Evolutionary conservation across 2,329 filamentous ascomycete species (phyloP), one percentile per base, ranked within the genome.

Genomic region (Triangularia setosa): DNA sequence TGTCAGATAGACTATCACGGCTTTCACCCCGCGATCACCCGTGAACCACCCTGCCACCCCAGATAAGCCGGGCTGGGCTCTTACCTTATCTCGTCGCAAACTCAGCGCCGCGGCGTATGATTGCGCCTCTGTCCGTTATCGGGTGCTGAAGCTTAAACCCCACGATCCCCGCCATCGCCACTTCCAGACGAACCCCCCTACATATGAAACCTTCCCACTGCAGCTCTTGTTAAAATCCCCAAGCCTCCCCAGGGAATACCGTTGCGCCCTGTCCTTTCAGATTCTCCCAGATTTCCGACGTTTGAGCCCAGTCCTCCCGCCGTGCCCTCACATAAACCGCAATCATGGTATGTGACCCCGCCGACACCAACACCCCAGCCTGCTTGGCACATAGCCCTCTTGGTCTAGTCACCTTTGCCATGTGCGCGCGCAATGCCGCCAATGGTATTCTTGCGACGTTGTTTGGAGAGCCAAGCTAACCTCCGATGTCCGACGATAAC

Each of bases 101-200:
- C 40, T n/a, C 40, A 48, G 7, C 40, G 40, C 40, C 40, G 40
- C 35, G 14, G 35, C 35, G 48, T 24, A 24, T 54, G 48, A 25
- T 24, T 54, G 48, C 48, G 48, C 21, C 23, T 25, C 52, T 24
- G 52, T 55, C 58, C 58, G 58, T 60, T 60, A 60, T 60, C 58
- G 58, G 58, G 58, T 23, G 40, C 35, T 60, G 35, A 60, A 60
- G 40, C 33, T 60, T 52, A 53, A 60, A 60, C 58, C 58, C 58
- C 58, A 60, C 58, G 58, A 60, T 44, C 40, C 58, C 58, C 35
- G 58, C 58, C 35, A 60, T 60, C 35, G 58, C 58, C 58, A 60
- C 58, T 60, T 21, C 16, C 35, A 28, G 58, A 24, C 14, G 21
- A 54, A 54, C 48, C 48, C 48, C 23, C 52, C 52, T 27, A 14